These are phyloP conservation scores for Eutrema heterophyllum DNA, from an alignment of 345 rosid species.

Conservation along the genomic window DNA sequence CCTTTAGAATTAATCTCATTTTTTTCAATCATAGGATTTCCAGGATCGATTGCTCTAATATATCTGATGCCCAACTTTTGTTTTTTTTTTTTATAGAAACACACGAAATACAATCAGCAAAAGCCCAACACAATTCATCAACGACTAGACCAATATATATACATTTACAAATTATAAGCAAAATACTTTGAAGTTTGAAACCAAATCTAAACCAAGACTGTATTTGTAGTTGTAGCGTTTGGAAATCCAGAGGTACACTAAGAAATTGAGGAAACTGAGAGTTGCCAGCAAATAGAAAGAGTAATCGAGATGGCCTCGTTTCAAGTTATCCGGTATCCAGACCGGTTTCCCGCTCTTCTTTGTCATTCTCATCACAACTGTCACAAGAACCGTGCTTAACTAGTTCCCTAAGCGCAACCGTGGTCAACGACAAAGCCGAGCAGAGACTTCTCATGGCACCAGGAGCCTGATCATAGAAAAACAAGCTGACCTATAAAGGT, in stretches of 20 bases:
- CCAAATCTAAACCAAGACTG: no score
- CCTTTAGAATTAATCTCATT: no score
- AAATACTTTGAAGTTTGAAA: no score
- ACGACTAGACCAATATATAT: no score
- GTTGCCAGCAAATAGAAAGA: slow-evolving; percentile 74
- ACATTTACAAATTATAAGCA: no score
- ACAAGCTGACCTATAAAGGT: slow-evolving; percentile 74
- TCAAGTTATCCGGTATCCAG: slow-evolving; percentile 81
- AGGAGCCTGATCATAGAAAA: slow-evolving; percentile 95
- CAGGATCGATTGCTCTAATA: no score
- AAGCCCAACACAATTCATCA: no score
- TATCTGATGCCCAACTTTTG: no score
- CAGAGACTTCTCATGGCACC: slow-evolving; percentile 93
- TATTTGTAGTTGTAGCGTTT: slow-evolving; percentile 66
- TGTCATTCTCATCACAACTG: slow-evolving; percentile 52
- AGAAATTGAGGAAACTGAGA: slow-evolving; percentile 65
- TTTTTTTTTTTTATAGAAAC: no score
- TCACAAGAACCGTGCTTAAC: slow-evolving; percentile 71
- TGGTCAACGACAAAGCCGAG: slow-evolving; percentile 79
- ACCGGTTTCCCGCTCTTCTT: slow-evolving; percentile 50
- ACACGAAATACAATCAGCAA: no score
- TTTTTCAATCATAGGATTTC: no score
- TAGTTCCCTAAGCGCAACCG: slow-evolving; percentile 75
- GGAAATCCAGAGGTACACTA: slow-evolving; percentile 62
- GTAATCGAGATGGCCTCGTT: slow-evolving; percentile 83